Base-by-base conservation (phyloP, 2,329 filamentous ascomycete genomes). In the Colletotrichum sidae region DNA sequence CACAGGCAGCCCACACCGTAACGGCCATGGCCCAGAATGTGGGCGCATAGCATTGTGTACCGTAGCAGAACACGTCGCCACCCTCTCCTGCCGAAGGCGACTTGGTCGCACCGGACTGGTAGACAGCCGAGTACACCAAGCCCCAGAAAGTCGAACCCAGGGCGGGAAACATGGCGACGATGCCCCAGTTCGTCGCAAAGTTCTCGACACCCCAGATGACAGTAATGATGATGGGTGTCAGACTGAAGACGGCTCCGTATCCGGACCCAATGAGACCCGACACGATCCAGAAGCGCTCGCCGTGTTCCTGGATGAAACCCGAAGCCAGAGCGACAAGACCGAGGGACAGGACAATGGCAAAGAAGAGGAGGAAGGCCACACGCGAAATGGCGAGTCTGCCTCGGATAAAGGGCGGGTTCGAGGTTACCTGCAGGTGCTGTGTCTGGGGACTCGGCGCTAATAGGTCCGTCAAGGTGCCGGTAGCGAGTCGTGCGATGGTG, bases 161-260 rank as follows among this genome's bases (percentile, higher is more conserved):
- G 0, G 96, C 96, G 3, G 96, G 96, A 61, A 95, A 90, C 83
- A 96, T 96, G 46, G 94, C 94, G 8, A 98, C 89, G 67, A 98
- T 94, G 9, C 96, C 96, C 89, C 95, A 99, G 72, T 99, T 98
- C 0, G 96, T 99, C 63, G 93, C 96, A 75, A 99, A 98, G 76
- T 98, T 99, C 81, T 98, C 94, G 0, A 97, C 94, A 34, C 96
- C 96, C 96, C 96, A 99, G 50, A 99, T 95, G 9, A 97, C 94
- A n/a, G 90, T 93, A 70, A 97, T 91, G 61, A 98, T 92, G 69
- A 98, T 94, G 2, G 96, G 96, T 0, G 92, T 92, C 6, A 98
- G 85, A 52, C 89, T 92, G 81, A 98, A 99, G 25, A 94, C 88
- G 38, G 94, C 94, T 49, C 96, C 96, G 74, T 99, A 98, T 49